Evolutionary conservation across 164 flowering plant genomes (phyloP).

Genomic region (Pachysandra terminalis): DNA sequence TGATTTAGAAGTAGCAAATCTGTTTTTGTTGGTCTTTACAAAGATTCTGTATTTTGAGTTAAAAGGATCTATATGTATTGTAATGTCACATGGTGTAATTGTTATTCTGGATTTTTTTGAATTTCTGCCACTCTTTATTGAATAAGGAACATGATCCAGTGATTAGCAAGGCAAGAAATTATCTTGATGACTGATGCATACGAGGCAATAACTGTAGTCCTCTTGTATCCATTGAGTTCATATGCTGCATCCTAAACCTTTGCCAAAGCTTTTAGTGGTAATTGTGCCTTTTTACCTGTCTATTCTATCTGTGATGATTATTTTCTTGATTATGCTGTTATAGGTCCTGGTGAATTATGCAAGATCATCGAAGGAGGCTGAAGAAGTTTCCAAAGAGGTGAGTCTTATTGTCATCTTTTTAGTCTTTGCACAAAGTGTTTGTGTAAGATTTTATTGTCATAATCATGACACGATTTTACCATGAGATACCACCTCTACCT

Average conservation of each 20-base stretch:
- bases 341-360: constrained; percentile 98
- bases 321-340: constrained; percentile 1
- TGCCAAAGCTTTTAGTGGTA: not conserved
- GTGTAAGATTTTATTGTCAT: not conserved
- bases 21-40: not conserved
- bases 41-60: not conserved
- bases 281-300: not conserved
- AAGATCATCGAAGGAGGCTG: constrained; percentile 94
- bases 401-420: not conserved
- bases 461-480: not conserved
- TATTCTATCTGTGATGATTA: not conserved
- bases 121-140: no score
- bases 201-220: no score
- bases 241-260: no score
- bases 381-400: constrained; percentile 93
- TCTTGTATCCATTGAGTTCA: no score
- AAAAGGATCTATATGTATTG: not conserved
- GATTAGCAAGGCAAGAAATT: no score
- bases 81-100: not conserved
- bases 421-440: not conserved
- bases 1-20: not conserved
- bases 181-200: no score
- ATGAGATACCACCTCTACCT: no score
- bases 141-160: no score
- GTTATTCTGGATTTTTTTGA: not conserved